Percentiles rank a stretch among this genome's conserved stretches.
phyloP scores from a whole-genome alignment of 805 yeast genomes.

The Metschnikowia cerradonensis region DNA sequence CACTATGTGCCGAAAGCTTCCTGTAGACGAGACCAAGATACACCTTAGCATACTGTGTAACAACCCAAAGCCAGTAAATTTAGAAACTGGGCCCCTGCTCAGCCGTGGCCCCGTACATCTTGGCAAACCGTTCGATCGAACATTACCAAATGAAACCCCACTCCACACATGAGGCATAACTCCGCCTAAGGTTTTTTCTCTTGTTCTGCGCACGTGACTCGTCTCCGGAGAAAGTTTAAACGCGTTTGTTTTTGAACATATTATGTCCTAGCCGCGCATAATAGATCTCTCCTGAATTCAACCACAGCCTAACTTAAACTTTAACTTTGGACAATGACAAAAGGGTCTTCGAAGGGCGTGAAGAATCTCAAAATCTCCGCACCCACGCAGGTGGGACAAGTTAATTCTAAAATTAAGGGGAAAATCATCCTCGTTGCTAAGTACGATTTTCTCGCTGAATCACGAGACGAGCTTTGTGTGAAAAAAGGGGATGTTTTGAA shows the following conservation, averaged over 20 bases:
- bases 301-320: neutral
- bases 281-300: neutral
- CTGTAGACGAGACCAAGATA: too few species aligned
- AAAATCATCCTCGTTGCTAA: slow-evolving; percentile 45
- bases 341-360: slow-evolving; percentile 13
- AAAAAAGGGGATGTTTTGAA: slow-evolving; percentile 51
- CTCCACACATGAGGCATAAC: neutral
- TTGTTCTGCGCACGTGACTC: neutral
- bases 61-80: too few species aligned
- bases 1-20: too few species aligned
- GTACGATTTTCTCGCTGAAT: slow-evolving; percentile 43
- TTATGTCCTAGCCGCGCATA: slow-evolving; percentile 4
- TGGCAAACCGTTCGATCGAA: too few species aligned
- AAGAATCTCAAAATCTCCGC: slow-evolving; percentile 19
- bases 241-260: slow-evolving; percentile 1
- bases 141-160: neutral
- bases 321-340: slow-evolving; percentile 8
- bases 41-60: too few species aligned
- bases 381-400: slow-evolving; percentile 16
- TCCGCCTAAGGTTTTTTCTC: neutral
- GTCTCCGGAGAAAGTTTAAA: neutral
- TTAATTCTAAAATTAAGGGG: slow-evolving; percentile 18
- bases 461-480: slow-evolving; percentile 41
- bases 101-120: too few species aligned
- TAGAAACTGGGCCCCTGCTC: too few species aligned